These are phyloP conservation scores for Fusarium clavum DNA, from an alignment of 2,329 filamentous ascomycete genomes.

Conservation along the genomic window DNA sequence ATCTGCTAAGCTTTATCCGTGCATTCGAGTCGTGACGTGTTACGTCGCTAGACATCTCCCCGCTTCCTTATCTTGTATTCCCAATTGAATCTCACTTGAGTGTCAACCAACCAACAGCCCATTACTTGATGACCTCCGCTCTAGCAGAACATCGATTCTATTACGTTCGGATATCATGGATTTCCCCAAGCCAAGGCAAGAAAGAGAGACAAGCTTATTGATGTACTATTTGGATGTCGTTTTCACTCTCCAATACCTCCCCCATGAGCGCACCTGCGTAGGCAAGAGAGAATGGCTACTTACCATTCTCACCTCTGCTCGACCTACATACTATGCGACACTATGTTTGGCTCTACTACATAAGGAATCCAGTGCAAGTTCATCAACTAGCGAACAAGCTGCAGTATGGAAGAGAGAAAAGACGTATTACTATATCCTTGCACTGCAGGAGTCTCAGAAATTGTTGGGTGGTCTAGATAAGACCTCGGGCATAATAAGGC, in stretches of 20 bases:
- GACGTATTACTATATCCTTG: background rate
- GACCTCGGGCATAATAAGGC: background rate
- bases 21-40: background rate
- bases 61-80: background rate
- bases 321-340: background rate
- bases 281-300: background rate
- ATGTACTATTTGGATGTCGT: background rate
- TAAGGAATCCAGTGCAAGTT: background rate
- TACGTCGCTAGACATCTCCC: background rate
- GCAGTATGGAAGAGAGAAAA: background rate
- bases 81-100: background rate
- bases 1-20: background rate
- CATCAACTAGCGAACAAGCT: background rate
- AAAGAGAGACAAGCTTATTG: background rate
- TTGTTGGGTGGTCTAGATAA: background rate
- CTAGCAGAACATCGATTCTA: background rate
- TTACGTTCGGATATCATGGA: background rate
- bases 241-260: background rate
- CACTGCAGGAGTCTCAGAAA: background rate
- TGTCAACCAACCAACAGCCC: background rate
- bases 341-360: background rate
- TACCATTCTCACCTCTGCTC: background rate
- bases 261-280: background rate
- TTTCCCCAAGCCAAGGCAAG: background rate
- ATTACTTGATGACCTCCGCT: background rate